These are phyloP conservation scores for Apiosordaria backusii DNA, from an alignment of 495 filamentous ascomycete genomes.

Conservation along the genomic window DNA sequence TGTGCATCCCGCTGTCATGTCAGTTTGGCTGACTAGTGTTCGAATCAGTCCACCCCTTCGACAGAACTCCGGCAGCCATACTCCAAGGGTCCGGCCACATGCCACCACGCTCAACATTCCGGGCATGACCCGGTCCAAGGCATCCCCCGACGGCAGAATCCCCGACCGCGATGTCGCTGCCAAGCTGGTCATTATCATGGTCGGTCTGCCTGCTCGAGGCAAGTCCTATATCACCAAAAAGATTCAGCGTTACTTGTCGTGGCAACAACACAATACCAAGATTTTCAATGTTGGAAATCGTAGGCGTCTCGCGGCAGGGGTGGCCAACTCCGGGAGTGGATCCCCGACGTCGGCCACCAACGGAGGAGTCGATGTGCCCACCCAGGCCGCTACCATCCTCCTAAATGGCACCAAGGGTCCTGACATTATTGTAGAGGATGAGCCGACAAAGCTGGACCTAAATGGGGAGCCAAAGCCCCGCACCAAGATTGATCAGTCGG, in stretches of 20 bases:
- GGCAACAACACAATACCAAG: constrained; percentile 89
- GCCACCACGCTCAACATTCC: constrained; percentile 85
- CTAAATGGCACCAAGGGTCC: constrained; percentile 41
- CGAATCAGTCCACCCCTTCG: constrained; percentile 48
- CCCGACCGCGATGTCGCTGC: constrained; percentile 87
- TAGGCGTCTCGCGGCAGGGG: constrained; percentile 72
- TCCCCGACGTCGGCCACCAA: constrained; percentile 23
- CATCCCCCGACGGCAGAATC: constrained; percentile 91
- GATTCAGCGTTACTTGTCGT: constrained; percentile 88
- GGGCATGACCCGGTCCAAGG: constrained; percentile 83
- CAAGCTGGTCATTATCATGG: constrained; percentile 98
- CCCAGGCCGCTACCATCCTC: constrained; percentile 47
- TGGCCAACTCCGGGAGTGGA: constrained; percentile 26
- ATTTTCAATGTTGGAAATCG: constrained; percentile 98
- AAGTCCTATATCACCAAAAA: constrained; percentile 99
- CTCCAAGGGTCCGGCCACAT: constrained; percentile 62
- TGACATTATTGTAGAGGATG: constrained; percentile 32
- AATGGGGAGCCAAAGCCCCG: constrained; percentile 15
- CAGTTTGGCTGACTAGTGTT: constrained; percentile 19
- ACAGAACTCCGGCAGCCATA: constrained; percentile 59
- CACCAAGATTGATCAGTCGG: constrained; percentile 72
- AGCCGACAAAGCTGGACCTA: constrained; percentile 36
- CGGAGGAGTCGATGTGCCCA: constrained; percentile 34
- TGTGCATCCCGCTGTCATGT: constrained; percentile 2
- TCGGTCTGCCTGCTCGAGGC: constrained; percentile 87